A percentile compares a stretch with the other conserved stretches of the same genome.
Conservation (phyloP, 106 monocot genomes). For the Dioscorea alata region DNA sequence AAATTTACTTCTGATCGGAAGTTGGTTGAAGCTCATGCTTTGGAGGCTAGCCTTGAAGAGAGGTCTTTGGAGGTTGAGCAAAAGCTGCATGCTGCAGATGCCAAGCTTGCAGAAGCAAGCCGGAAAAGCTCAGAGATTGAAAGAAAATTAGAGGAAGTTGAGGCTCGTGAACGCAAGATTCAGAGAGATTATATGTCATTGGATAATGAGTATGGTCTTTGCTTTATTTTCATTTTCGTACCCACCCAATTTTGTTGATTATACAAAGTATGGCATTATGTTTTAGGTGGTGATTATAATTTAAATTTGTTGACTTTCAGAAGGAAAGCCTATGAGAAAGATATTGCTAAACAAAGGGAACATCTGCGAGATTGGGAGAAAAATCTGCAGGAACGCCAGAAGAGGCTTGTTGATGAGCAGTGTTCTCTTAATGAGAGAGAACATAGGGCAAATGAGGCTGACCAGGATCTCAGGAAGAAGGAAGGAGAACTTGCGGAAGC, state of each 20-base stretch:
- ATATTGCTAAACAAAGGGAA: conserved; percentile 52
- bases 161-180: conserved; percentile 55
- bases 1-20: conserved; percentile 78
- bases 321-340: conserved; percentile 51
- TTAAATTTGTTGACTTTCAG: conserved; percentile 19
- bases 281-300: not conserved
- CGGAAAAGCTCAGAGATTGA: conserved; percentile 74
- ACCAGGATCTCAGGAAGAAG: conserved; percentile 44
- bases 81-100: conserved; percentile 70
- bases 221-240: not conserved
- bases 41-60: conserved; percentile 68
- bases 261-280: not conserved
- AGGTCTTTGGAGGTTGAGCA: conserved; percentile 68
- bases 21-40: conserved; percentile 63
- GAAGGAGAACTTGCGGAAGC: conserved; percentile 72
- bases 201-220: conserved; percentile 56
- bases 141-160: conserved; percentile 69
- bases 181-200: conserved; percentile 58
- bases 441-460: conserved; percentile 52
- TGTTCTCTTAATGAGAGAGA: conserved; percentile 80
- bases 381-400: conserved; percentile 72
- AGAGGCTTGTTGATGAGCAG: conserved; percentile 75
- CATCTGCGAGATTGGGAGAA: conserved; percentile 74
- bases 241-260: not conserved
- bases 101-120: conserved; percentile 84